Evolutionary conservation across 2,329 filamentous ascomycete species (phyloP).

Genomic region (Colletotrichum camelliae): DNA sequence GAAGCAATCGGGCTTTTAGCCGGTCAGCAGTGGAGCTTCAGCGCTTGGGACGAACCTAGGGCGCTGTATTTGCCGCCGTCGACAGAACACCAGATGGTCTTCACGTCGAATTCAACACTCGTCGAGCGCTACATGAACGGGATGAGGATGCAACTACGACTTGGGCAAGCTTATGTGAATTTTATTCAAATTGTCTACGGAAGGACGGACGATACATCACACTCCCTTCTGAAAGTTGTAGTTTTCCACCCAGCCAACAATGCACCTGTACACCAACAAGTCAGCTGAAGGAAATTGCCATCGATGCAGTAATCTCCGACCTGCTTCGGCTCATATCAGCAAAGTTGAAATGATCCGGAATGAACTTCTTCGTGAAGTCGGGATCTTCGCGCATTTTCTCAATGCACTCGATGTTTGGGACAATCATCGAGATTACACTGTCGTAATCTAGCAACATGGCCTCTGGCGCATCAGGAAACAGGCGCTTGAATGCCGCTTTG

Average conservation of each 20-base stretch:
- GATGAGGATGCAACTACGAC: no score
- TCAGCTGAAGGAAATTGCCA: not conserved
- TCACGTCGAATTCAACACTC: no score
- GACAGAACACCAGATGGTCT: no score
- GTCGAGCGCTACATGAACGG: no score
- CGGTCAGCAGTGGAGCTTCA: no score
- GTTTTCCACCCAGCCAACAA: not conserved
- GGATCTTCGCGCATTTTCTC: not conserved
- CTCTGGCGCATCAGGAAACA: not conserved
- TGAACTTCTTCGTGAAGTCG: not conserved
- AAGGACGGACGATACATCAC: no score
- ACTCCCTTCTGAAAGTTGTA: not conserved
- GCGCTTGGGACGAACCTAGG: no score
- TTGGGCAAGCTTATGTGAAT: no score
- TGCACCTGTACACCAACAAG: not conserved
- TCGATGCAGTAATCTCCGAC: not conserved
- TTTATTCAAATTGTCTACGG: no score
- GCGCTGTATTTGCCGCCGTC: no score
- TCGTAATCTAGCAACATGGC: not conserved
- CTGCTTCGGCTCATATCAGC: not conserved
- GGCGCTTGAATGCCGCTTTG: not conserved
- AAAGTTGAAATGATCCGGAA: slow-evolving; percentile 5
- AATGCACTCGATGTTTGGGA: not conserved
- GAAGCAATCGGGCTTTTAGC: no score
- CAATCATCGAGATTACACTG: not conserved